phyloP scores from a whole-genome alignment of 2,329 filamentous ascomycete genomes.

The Botrytis elliptica region DNA sequence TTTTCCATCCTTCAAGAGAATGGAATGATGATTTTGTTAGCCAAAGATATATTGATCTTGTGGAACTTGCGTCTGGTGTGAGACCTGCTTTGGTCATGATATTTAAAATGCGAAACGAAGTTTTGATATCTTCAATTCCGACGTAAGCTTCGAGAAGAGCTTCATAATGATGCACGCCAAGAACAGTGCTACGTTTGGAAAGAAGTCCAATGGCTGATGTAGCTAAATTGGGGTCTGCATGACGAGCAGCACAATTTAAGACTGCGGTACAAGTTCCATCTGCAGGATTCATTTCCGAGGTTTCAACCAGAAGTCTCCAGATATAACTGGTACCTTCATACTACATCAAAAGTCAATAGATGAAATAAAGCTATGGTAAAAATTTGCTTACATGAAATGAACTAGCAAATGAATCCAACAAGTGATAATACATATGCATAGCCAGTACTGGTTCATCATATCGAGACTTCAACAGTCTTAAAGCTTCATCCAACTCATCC shows the following conservation, averaged over 20 bases:
- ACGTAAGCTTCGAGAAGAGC: conserved; percentile 72
- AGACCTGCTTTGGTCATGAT: conserved; percentile 69
- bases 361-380: conserved; percentile 23
- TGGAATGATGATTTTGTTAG: conserved; percentile 51
- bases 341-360: conserved; percentile 38
- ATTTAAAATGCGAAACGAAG: conserved; percentile 67
- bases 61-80: conserved; percentile 56
- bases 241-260: conserved; percentile 67
- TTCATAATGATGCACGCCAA: conserved; percentile 74
- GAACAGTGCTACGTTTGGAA: conserved; percentile 54
- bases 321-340: conserved; percentile 64
- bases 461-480: conserved; percentile 64
- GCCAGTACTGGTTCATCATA: conserved; percentile 33
- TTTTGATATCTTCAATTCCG: conserved; percentile 56
- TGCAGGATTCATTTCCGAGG: conserved; percentile 59
- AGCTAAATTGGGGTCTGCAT: conserved; percentile 67
- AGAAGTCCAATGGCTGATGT: conserved; percentile 69
- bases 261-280: conserved; percentile 66
- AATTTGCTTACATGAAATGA: conserved; percentile 54
- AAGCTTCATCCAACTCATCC: conserved; percentile 74
- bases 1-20: conserved; percentile 50
- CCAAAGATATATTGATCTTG: conserved; percentile 59
- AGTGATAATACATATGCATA: conserved; percentile 58
- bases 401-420: conserved; percentile 73
- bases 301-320: conserved; percentile 67